Base-by-base conservation (phyloP, 345 rosid species). In the Arabis hirsuta region DNA sequence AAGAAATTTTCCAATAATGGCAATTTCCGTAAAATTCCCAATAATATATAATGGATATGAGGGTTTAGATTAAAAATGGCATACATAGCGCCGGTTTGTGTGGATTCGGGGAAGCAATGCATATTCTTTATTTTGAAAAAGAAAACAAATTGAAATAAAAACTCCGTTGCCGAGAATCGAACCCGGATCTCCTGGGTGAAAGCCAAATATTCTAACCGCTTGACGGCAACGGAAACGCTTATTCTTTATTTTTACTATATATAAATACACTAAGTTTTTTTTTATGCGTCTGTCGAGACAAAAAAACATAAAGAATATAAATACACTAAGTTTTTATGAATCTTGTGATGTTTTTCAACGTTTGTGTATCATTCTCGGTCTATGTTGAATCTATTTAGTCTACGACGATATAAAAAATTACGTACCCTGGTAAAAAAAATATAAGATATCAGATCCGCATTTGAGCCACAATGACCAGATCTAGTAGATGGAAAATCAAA, bases 321-420 rank as follows among this genome's bases (percentile, higher is more conserved):
- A 24, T 26, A 27, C 32, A 53, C 39, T 11, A 19, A 26, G 2
- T n/a, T 48, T 12, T 65, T 12, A 7, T 39, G 7, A 62, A 52
- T 52, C 19, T 52, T 62, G 69, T 31, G 3, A 14, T 56, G 7
- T 56, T 69, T 55, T 20, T 29, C 61, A 51, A 71, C 12, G 44
- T 50, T 16, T 71, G 47, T 31, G 32, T 53, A 29, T 48, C 51
- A 50, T 24, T 59, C 45, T 16, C 20, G 0, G 42, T 48, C 52
- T 13, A 22, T 50, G 19, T 27, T 20, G 51, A 38, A 70, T 59
- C 47, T 57, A 57, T 38, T 39, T 14, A 48, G 47, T 12, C 52
- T 39, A 32, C 0, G 55, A 46, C 43, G 43, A 9, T 3, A 31
- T 31, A 62, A 9, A 1, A 60, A 26, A 44, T 7, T 29, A 27